A percentile compares a stretch with the other conserved stretches of the same genome.
Conservation (phyloP, 2,329 filamentous ascomycete genomes). For the Cryoendolithus antarcticus region DNA sequence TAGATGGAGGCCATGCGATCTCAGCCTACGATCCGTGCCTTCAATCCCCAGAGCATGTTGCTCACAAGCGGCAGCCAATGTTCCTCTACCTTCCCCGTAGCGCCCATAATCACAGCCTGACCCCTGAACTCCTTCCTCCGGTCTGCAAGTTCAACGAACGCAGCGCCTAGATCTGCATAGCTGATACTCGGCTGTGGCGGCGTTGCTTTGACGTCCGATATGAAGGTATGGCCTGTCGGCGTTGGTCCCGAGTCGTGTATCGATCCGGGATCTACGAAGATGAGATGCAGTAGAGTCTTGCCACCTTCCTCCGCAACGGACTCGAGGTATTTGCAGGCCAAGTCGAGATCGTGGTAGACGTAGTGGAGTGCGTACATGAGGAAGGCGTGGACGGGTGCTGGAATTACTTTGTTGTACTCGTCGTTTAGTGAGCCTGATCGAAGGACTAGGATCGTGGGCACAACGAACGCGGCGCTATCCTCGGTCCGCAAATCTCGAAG, state of each 20-base stretch:
- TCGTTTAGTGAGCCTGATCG: conserved; percentile 8
- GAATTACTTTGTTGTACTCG: not conserved
- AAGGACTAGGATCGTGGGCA: conserved; percentile 8
- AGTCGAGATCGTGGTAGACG: conserved; percentile 10
- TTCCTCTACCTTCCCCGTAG: conserved; percentile 9
- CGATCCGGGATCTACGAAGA: conserved; percentile 7
- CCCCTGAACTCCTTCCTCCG: conserved; percentile 10
- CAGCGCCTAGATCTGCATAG: conserved; percentile 14
- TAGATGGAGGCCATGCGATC: no score
- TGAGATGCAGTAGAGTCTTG: conserved; percentile 7
- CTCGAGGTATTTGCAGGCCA: conserved; percentile 6
- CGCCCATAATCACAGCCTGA: conserved; percentile 8
- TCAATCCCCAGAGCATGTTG: no score
- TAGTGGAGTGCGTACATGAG: conserved; percentile 8
- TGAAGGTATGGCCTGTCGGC: no score
- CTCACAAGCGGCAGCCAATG: no score
- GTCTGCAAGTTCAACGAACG: conserved; percentile 12
- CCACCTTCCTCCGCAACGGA: not conserved
- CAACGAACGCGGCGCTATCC: conserved; percentile 2
- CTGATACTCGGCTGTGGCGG: conserved; percentile 3
- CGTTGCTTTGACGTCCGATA: no score
- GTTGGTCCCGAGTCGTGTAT: no score
- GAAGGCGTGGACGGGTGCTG: not conserved
- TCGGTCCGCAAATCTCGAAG: conserved; percentile 1
- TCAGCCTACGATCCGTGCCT: no score